phyloP scores from a whole-genome alignment of 768 basidiomycete species.

The Cystofilobasidium bisporidii region DNA sequence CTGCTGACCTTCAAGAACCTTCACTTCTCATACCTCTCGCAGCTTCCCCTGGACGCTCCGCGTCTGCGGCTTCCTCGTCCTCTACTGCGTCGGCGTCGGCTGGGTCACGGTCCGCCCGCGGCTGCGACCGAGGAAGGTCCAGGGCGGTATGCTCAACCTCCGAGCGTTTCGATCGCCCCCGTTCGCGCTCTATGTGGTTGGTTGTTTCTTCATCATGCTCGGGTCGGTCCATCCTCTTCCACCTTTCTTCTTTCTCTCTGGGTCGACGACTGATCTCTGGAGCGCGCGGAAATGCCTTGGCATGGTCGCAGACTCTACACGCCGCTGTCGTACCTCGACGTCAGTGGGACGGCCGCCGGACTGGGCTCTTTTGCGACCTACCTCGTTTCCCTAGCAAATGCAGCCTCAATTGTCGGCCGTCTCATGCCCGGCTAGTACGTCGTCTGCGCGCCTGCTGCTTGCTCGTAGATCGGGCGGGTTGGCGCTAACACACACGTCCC shows the following conservation, averaged over 20 bases:
- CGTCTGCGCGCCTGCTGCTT: no score
- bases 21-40: not conserved
- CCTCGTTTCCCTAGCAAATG: constrained; percentile 25
- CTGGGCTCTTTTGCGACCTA: constrained; percentile 14
- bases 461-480: no score
- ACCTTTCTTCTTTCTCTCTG: no score
- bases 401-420: constrained; percentile 13
- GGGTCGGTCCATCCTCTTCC: no score
- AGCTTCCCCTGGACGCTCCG: constrained; percentile 27
- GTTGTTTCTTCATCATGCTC: constrained; percentile 18
- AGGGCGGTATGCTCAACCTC: constrained; percentile 26
- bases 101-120: constrained; percentile 23
- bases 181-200: constrained; percentile 22
- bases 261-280: no score
- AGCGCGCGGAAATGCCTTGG: no score
- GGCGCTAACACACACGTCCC: no score
- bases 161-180: constrained; percentile 13
- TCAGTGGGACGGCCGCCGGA: not conserved
- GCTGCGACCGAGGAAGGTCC: constrained; percentile 23
- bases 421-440: constrained; percentile 19
- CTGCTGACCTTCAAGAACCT: no score
- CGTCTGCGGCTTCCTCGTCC: constrained; percentile 25
- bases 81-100: constrained; percentile 20
- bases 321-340: constrained; percentile 18
- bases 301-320: constrained; percentile 24